Base-by-base conservation (phyloP, 805 yeast genomes). In the Tetrapisispora taiwanensis region DNA sequence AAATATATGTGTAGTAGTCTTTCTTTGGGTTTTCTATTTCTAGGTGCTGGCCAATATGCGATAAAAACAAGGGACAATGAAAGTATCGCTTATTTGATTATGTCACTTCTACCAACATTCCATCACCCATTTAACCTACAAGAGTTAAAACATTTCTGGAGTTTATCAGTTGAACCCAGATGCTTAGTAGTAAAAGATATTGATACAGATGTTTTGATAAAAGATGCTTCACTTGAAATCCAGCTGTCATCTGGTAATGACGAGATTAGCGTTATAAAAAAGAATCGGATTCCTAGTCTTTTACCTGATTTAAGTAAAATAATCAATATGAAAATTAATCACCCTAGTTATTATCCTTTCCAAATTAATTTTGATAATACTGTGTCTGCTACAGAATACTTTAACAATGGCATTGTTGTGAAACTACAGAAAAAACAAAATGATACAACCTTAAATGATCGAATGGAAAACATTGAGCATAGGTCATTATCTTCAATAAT, bases 11-110 rank as follows among this genome's bases (percentile, higher is more conserved):
- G 89, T 0, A 70, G 80, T 1, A 86, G 84, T 53, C 74, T 85
- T 69, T 84, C 95, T 0, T 63, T 92, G 32, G 99, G 99, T 2
- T 78, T 90, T 53, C 67, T 90, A 43, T 89, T 90, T 57, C 61
- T 92, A 31, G 96, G 96, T 0, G 92, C 95, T 1, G 96, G 97
- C 0, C 96, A 87, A 59, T 87, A 78, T 60, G 88, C 95, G 0
- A 74, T 92, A 46, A 71, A 76, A 32, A 73, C 71, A 15, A 75
- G 83, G 3, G 73, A 76, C 44, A 68, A 82, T 10, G 56, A 58
- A 34, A 52, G 52, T 24, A 43, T 56, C 12, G 59, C 66, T 2
- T 60, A 60, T 3, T 69, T 92, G 52, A 65, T 87, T 0, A 74
- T 86, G 0, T 73, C 96, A 0, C 68, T 84, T n/a, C 79, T 86